phyloP scores from a whole-genome alignment of 306 rosid genomes.

The Castanospermum australe region DNA sequence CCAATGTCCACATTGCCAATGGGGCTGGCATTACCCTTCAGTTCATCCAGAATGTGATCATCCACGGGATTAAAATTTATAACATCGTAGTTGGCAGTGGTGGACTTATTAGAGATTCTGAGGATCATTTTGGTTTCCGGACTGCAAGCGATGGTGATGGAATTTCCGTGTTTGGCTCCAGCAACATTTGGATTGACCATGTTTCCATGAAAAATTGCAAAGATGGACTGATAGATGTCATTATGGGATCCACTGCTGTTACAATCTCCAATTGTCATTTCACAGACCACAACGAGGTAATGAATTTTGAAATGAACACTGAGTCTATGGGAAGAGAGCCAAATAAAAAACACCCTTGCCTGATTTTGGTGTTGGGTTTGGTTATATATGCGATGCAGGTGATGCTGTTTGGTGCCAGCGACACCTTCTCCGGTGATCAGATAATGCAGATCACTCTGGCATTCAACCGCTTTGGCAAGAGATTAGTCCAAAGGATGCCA shows the following conservation, averaged over 20 bases:
- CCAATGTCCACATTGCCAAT: conserved; percentile 34
- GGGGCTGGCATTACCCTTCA: conserved; percentile 91
- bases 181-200: conserved; percentile 84
- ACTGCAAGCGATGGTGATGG: conserved; percentile 82
- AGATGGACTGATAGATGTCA: conserved; percentile 75
- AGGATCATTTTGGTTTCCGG: conserved; percentile 56
- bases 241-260: conserved; percentile 77
- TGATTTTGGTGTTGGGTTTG: background rate
- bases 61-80: conserved; percentile 58
- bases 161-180: conserved; percentile 73
- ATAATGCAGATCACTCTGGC: conserved; percentile 83
- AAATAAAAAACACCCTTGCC: background rate
- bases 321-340: too few species aligned
- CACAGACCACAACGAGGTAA: conserved; percentile 79
- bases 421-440: conserved; percentile 38
- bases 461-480: conserved; percentile 83
- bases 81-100: conserved; percentile 43
- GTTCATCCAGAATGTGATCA: conserved; percentile 60
- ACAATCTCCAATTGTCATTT: conserved; percentile 88
- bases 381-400: conserved; percentile 42
- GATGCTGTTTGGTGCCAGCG: conserved; percentile 85
- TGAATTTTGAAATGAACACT: background rate
- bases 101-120: conserved; percentile 59
- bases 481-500: conserved; percentile 87
- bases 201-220: conserved; percentile 64